Evolutionary conservation across 2,329 filamentous ascomycete species (phyloP).

Genomic region (Botrytis squamosa): DNA sequence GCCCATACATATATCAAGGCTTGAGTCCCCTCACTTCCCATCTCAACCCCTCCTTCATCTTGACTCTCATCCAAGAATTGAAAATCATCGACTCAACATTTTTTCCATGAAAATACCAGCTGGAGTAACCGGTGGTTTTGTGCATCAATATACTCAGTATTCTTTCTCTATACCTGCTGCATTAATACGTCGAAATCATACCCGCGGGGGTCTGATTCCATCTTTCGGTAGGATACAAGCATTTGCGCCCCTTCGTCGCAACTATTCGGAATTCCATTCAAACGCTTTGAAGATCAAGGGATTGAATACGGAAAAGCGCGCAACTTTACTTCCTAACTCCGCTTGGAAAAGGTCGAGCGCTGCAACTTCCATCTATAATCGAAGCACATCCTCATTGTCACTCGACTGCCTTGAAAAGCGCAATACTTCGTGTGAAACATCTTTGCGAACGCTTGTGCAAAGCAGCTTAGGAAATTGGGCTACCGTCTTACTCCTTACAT

Average conservation of each 20-base stretch:
- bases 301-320: constrained; percentile 10
- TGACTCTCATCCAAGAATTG: neutral
- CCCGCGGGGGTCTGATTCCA: neutral
- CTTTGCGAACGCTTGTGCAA: constrained; percentile 2
- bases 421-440: constrained; percentile 17
- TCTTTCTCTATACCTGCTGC: neutral
- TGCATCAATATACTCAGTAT: constrained; percentile 3
- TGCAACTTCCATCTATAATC: neutral
- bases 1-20: neutral
- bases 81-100: neutral
- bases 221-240: neutral
- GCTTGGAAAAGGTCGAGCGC: constrained; percentile 12
- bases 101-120: constrained; percentile 18
- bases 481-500: constrained; percentile 19
- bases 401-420: neutral
- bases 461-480: constrained; percentile 19
- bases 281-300: neutral
- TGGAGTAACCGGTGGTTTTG: neutral
- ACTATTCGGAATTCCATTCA: neutral
- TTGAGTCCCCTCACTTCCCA: neutral
- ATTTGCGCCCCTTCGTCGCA: constrained; percentile 15
- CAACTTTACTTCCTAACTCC: constrained; percentile 1
- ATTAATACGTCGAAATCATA: constrained; percentile 1
- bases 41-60: neutral
- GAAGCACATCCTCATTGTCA: constrained; percentile 6